Evolutionary conservation across 2,329 filamentous ascomycete genomes (phyloP).

Genomic region (Fusarium cicatricum): DNA sequence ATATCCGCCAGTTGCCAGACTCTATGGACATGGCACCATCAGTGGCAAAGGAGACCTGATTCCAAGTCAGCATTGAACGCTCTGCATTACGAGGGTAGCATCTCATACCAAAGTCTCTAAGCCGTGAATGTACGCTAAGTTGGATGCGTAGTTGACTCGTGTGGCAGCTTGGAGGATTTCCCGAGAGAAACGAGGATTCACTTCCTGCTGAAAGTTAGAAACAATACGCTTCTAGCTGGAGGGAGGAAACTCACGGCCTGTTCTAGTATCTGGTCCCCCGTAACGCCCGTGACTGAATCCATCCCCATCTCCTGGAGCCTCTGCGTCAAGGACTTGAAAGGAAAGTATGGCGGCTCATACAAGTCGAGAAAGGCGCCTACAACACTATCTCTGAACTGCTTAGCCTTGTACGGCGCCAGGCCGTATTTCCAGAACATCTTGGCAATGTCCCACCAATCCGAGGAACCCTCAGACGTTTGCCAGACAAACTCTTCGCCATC

Average conservation of each 20-base stretch:
- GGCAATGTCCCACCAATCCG: conserved; percentile 80
- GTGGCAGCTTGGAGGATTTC: conserved; percentile 92
- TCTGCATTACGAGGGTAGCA: background rate
- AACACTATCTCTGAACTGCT: conserved; percentile 74
- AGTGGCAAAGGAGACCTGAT: conserved; percentile 83
- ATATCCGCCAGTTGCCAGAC: conserved; percentile 95
- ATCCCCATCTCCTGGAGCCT: conserved; percentile 74
- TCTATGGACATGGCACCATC: conserved; percentile 80
- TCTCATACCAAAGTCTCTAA: conserved; percentile 77
- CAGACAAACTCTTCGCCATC: conserved; percentile 80
- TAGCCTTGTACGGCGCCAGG: conserved; percentile 75
- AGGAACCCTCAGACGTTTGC: conserved; percentile 64
- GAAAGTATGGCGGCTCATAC: conserved; percentile 84
- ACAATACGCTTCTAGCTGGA: background rate
- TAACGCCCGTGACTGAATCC: conserved; percentile 69
- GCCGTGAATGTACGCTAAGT: conserved; percentile 85
- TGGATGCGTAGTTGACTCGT: conserved; percentile 93
- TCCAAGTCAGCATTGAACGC: conserved; percentile 4
- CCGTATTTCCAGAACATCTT: conserved; percentile 90
- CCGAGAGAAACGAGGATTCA: conserved; percentile 72
- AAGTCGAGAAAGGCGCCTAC: conserved; percentile 79
- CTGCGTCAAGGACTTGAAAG: conserved; percentile 79
- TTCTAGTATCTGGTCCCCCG: conserved; percentile 76
- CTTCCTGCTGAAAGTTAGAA: conserved; percentile 47
- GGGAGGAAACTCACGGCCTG: conserved; percentile 58